Evolutionary conservation across 2,329 filamentous ascomycete species (phyloP), one percentile per base, ranked within the genome.

Genomic region (Penicillium fuscoglaucum): DNA sequence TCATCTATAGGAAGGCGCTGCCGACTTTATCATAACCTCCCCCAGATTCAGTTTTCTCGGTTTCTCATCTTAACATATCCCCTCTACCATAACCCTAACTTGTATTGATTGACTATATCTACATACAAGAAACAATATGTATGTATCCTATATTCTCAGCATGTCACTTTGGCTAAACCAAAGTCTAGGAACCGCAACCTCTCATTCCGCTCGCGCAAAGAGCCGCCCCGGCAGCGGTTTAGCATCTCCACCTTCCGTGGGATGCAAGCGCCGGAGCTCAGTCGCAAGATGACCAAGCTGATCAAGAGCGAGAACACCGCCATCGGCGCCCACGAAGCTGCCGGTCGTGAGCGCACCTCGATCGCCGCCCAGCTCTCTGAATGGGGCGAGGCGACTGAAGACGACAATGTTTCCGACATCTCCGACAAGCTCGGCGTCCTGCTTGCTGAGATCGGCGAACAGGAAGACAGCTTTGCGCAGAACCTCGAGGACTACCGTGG

Each of bases 291-390:
- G 52, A 96, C 88, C 83, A 89, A 89, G 68, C 84, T 99, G 61
- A 96, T 98, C 82, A 99, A 99, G 80, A 90, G 90, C 50, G 90
- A 96, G 77, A 98, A 97, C 81, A 87, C 89, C 72, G 87, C 93
- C 37, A 92, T 98, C 69, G 82, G 84, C 50, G 89, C 90, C 49
- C 89, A 97, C 78, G 91, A 96, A 79, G 80, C 86, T 7, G 95
- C 93, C 7, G 91, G 88, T 49, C 89, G 89, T 59, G 93, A 97
- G 80, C 90, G 92, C 57, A 79, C 91, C 60, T 86, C 87, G 50
- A 92, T 98, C 70, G 95, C 93, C 17, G 87, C 87, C 12, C 93
- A 98, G 79, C 85, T 99, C 45, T 96, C 91, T 8, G 93, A 98
- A 67, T 99, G 95, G 95, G 95, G 95, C 58, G 93, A 98, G 78